Base-by-base conservation (phyloP, 768 basidiomycete genomes). In the Pleurotus ostreatus region DNA sequence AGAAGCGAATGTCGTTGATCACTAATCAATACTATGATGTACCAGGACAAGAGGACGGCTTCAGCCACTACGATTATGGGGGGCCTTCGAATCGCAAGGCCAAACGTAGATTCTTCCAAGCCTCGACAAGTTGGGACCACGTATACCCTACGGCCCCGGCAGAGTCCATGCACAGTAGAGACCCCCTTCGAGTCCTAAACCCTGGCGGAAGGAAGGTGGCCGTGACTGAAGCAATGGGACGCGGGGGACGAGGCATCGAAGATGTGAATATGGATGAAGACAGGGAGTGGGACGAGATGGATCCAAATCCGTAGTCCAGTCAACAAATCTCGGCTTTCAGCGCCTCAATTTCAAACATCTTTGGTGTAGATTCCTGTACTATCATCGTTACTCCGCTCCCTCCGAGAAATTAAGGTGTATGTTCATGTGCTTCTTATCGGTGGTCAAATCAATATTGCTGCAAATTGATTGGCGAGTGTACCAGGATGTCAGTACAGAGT, bases 1-100 rank as follows among this genome's bases (percentile, higher is more conserved):
- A 75, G 61, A 82, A 81, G 60, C 80, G 84, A 55, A 89, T 90
- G 85, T 88, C 85, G 61, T 74, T 89, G 46, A 52, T 86, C 48
- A 86, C 85, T 15, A 82, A 81, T 57, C 77, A 81, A 55, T 83
- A 80, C 59, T 72, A 79, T 56, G 81, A 85, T 43, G 71, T 78
- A 0, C 79, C 80, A 0, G 55, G 63, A 5, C 72, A 78, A 9
- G 81, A 78, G 53, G 68, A 75, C 38, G 74, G 72, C 49, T 74
- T 69, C 56, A 71, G 70, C 26, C 74, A 78, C 57, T 76, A 71
- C 46, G 75, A 72, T 9, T 60, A 60, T 55, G 71, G 71, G n/a
- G 68, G 66, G 11, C 59, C 62, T 46, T 61, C 67, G 23, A 56
- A 58, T 13, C 64, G 71, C 55, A 69, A 64, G 48, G 63, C 71